phyloP scores from a whole-genome alignment of 352 stramenopile species.

The Phytopythium montanum region DNA sequence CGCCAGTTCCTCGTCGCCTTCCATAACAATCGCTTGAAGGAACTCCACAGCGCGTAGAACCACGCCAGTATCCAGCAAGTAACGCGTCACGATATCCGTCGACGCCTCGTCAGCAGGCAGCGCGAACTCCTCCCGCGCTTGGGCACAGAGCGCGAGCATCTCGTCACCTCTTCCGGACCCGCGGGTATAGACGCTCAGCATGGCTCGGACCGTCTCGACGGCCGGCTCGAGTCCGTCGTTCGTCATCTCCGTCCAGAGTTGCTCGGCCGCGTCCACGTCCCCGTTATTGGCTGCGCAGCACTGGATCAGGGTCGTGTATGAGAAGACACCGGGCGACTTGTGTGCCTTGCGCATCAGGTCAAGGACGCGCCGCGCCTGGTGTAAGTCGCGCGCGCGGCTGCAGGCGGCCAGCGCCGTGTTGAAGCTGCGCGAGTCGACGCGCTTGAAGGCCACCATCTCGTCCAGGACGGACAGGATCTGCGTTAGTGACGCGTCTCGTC shows the following conservation, averaged over 20 bases:
- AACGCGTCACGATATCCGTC: conserved; percentile 33
- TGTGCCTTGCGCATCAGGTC: conserved; percentile 35
- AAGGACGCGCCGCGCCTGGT: conserved; percentile 31
- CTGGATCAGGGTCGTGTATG: conserved; percentile 63
- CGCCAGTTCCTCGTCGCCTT: not conserved
- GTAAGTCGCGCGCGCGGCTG: conserved; percentile 39
- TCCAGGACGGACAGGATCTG: conserved; percentile 48
- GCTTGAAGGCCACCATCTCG: conserved; percentile 34
- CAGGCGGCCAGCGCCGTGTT: conserved; percentile 71
- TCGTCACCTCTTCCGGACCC: conserved; percentile 23
- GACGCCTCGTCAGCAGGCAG: conserved; percentile 42
- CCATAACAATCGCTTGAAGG: not conserved
- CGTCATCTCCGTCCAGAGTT: conserved; percentile 46
- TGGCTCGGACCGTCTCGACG: conserved; percentile 46
- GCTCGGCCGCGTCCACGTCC: conserved; percentile 27
- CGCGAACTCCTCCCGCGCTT: conserved; percentile 27
- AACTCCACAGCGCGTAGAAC: conserved; percentile 22
- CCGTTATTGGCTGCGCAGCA: conserved; percentile 46
- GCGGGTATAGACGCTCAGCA: conserved; percentile 58
- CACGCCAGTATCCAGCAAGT: conserved; percentile 37
- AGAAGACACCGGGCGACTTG: conserved; percentile 26
- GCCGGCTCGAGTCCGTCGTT: conserved; percentile 30
- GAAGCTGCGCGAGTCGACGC: conserved; percentile 48
- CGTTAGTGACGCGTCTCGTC: conserved; percentile 26
- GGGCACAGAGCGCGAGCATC: conserved; percentile 28